Percentiles rank a stretch among this genome's conserved stretches.
Evolutionary conservation across 2,329 filamentous ascomycete species (phyloP).

Genomic region (Diaporthe australafricana): DNA sequence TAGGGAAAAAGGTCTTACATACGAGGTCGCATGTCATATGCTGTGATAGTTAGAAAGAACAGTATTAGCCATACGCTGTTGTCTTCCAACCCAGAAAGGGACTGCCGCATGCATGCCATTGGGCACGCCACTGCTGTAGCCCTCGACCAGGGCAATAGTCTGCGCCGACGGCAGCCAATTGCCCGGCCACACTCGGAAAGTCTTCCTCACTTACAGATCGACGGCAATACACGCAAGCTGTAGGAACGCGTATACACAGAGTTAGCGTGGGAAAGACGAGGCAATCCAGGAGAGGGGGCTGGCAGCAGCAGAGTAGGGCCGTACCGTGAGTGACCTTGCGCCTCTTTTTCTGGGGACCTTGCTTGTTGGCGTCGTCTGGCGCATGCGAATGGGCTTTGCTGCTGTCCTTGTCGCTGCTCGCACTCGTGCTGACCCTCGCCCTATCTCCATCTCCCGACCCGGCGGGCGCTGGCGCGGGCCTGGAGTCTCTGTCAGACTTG

Average conservation of each 20-base stretch:
- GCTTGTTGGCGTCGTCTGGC: slow-evolving; percentile 56
- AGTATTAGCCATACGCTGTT: slow-evolving; percentile 57
- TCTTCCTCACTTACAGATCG: slow-evolving; percentile 79
- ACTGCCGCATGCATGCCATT: slow-evolving; percentile 33
- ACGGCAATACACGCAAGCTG: slow-evolving; percentile 90
- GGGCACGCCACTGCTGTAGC: slow-evolving; percentile 32
- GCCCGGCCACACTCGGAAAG: slow-evolving; percentile 35
- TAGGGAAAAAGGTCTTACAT: slow-evolving; percentile 60
- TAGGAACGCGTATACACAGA: slow-evolving; percentile 56
- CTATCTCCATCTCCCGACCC: slow-evolving; percentile 30
- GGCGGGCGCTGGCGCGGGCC: slow-evolving; percentile 44
- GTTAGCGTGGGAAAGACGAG: slow-evolving; percentile 38
- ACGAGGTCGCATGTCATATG: slow-evolving; percentile 95
- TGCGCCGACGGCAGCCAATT: slow-evolving; percentile 39
- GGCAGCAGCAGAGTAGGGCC: slow-evolving; percentile 47
- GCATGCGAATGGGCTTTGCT: slow-evolving; percentile 42
- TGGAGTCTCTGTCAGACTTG: slow-evolving; percentile 53
- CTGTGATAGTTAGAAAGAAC: slow-evolving; percentile 60
- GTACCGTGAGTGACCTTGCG: slow-evolving; percentile 92
- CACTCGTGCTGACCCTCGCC: slow-evolving; percentile 33
- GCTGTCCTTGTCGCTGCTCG: slow-evolving; percentile 34
- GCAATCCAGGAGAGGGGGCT: slow-evolving; percentile 41
- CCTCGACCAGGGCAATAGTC: slow-evolving; percentile 38
- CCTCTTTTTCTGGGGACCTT: slow-evolving; percentile 75
- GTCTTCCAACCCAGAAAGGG: slow-evolving; percentile 1